Evolutionary conservation across 768 basidiomycete species (phyloP), one percentile per base, ranked within the genome.

Genomic region (Collybia mongolica): DNA sequence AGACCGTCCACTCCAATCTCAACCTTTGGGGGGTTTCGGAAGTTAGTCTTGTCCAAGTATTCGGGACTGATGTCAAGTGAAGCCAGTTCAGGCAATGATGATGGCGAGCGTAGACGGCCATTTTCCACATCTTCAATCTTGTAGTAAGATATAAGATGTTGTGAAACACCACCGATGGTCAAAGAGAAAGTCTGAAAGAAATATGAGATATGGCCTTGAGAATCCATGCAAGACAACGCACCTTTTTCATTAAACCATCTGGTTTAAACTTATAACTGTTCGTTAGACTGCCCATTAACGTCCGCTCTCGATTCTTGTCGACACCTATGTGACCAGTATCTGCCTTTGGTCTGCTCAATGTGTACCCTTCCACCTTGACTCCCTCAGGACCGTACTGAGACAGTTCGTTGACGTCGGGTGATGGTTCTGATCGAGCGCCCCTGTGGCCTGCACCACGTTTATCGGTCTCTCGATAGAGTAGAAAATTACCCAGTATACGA

Each of bases 171-270:
- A 48, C 77, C 78, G 52, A 94, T 92, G 18, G 85, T 85, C 49
- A 97, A 73, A 9, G 94, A 96, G 66, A 97, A 94, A 7, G 94
- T 96, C 93, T 96, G 64, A 23, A 48, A 20, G 46, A 55, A 44
- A 26, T 47, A 41, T 53, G 26, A 53, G 52, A 23, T 43, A 44
- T 37, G 48, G 24, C 29, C 39, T 47, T 44, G 23, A 40, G 17
- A 7, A 8, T 49, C 24, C 14, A 38, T 8, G 23, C n/a, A 12
- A 24, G 11, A 32, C 23, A 14, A 68, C 81, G 58, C 39, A 93
- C 96, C 83, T 98, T 97, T 77, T 98, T 98, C 84, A 98, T 93
- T 66, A 98, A 80, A 6, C 96, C 96, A 50, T 93, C 88, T 0
- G 78, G 67, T 64, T 95, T 96, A 79, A 96, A 98, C 68, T 93